Conservation (phyloP, 2,329 filamentous ascomycete species). For the Colletotrichum liaoningense region DNA sequence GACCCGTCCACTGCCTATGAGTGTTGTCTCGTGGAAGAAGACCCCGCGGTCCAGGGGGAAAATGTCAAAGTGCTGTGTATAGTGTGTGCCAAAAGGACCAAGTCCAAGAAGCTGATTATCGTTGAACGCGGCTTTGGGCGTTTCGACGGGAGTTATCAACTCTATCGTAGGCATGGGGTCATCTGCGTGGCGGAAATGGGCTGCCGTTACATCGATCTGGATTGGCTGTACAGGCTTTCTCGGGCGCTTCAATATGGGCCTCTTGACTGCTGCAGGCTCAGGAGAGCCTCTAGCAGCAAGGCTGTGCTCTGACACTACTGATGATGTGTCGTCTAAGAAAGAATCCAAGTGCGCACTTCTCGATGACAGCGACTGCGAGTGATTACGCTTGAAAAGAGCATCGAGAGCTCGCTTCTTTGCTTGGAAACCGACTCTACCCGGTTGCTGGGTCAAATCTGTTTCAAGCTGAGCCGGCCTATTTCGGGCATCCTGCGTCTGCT, state of each 20-base stretch:
- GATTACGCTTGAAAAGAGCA: conserved; percentile 56
- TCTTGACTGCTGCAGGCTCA: conserved; percentile 1
- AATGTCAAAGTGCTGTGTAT: conserved; percentile 71
- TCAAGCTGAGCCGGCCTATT: conserved; percentile 68
- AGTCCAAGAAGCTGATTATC: conserved; percentile 52
- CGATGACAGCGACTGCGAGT: conserved; percentile 32
- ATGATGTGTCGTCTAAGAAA: conserved; percentile 19
- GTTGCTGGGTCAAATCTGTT: conserved; percentile 50
- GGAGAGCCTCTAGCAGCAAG: neutral
- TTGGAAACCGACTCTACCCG: conserved; percentile 55
- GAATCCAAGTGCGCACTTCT: conserved; percentile 22
- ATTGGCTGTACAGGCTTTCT: conserved; percentile 58
- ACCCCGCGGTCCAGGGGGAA: conserved; percentile 67
- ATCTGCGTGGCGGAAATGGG: conserved; percentile 64
- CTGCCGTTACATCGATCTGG: conserved; percentile 60
- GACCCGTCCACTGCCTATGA: conserved; percentile 67
- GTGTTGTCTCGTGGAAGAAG: conserved; percentile 70
- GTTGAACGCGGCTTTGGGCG: conserved; percentile 11
- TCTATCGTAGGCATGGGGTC: conserved; percentile 57
- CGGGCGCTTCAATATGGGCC: conserved; percentile 40
- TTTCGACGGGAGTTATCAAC: conserved; percentile 25
- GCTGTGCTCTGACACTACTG: conserved; percentile 17
- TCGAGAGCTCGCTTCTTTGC: conserved; percentile 66
- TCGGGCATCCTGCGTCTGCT: neutral
- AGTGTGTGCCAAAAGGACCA: conserved; percentile 70